These are phyloP conservation scores for Excoecaria agallocha DNA, from an alignment of 345 rosid species.

Conservation along the genomic window DNA sequence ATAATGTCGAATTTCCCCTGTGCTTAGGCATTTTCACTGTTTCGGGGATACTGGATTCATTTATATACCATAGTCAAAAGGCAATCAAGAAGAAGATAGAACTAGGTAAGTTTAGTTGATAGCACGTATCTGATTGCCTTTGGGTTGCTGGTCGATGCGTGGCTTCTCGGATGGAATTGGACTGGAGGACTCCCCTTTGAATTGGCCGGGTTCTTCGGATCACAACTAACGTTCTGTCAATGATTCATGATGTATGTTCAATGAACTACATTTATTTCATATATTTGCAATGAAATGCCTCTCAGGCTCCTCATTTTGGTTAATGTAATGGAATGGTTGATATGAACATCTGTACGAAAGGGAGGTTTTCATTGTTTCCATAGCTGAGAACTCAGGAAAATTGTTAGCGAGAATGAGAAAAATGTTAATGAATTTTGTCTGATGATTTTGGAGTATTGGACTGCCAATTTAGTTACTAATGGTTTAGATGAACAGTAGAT, in stretches of 20 bases:
- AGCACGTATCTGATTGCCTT: background rate
- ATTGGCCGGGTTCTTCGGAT: slow-evolving; percentile 7
- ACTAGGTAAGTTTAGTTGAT: slow-evolving; percentile 79
- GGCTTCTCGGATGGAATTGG: background rate
- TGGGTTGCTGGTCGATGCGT: background rate
- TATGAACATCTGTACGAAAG: background rate
- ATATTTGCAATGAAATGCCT: background rate
- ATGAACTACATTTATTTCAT: slow-evolving; percentile 1
- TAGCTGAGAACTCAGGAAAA: background rate
- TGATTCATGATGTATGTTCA: slow-evolving; percentile 10
- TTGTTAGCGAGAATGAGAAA: background rate
- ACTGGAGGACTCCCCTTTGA: background rate
- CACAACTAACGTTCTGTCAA: slow-evolving; percentile 9
- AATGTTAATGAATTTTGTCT: background rate
- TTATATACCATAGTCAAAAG: slow-evolving; percentile 83
- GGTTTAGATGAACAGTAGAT: background rate
- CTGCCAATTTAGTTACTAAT: background rate
- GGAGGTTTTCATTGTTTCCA: slow-evolving; percentile 8
- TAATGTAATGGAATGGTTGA: slow-evolving; percentile 5
- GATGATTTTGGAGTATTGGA: too few relatives aligned
- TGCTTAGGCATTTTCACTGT: slow-evolving; percentile 81
- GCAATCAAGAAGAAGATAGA: slow-evolving; percentile 98
- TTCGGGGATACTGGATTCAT: slow-evolving; percentile 85
- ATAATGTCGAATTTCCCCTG: slow-evolving; percentile 2
- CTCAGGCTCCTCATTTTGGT: background rate